Base-by-base conservation (phyloP, 1,284 basidiomycete genomes). In the Cystobasidium slooffiae region DNA sequence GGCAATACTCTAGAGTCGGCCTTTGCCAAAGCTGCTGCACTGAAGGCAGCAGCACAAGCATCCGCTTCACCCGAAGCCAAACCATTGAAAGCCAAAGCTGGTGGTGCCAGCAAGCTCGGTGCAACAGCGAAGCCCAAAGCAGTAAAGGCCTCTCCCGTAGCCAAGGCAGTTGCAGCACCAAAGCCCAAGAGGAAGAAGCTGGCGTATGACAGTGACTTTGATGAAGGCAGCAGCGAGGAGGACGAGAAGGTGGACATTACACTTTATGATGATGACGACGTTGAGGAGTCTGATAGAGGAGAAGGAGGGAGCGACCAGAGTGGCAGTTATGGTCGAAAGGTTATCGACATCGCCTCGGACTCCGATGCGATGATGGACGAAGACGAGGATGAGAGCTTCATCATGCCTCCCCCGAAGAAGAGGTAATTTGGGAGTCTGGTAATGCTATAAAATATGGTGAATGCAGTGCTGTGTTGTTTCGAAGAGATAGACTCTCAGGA, bases 11-110 rank as follows among this genome's bases (percentile, higher is more conserved):
- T 65, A 12, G 55, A 56, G 49, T 58, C 61, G 8, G 65, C 65
- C 16, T 74, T 74, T 59, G 74, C 74, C 39, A 73, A 73, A 44
- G 58, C 72, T 3, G 74, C 61, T 1, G 68, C 61, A 52, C 20
- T 62, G 22, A 75, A 75, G 51, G 64, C 63, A 16, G 66, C 72
- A 47, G 59, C 65, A 31, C 51, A 68, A 41, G 49, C 55, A 20
- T 59, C 59, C 20, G 52, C 72, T 41, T 58, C 68, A 43, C 68
- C 68, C 9, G 58, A 51, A 64, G 62, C 8, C 8, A 72, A 46
- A 18, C 56, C 68, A 5, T 61, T 55, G 58, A 58, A 47, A 43
- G 74, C 58, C 10, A 53, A 55, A 44, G 56, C 16, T 18, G 46
- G 39, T 14, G 53, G 37, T 4, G 43, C n/a, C 46, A 51, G n/a